Evolutionary conservation across 2,329 filamentous ascomycete genomes (phyloP), one percentile per base, ranked within the genome.

Genomic region (Scleromitrula shiraiana): DNA sequence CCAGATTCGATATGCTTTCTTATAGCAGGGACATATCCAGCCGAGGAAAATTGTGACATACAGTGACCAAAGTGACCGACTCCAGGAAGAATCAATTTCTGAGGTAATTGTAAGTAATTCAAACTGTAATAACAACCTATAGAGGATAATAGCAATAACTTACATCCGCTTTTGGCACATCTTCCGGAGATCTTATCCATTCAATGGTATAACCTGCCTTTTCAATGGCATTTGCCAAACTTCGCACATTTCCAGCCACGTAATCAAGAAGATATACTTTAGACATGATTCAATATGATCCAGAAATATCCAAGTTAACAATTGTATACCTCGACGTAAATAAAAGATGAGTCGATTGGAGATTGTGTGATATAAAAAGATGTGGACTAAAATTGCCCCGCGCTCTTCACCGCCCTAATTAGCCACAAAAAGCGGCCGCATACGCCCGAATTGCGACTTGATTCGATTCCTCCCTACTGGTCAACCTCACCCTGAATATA

Each of bases 61-160:
- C 93, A 98, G 73, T 98, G 89, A 52, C 93, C 93, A 62, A 97
- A 98, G 74, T 98, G 91, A 59, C 93, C 93, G 53, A 98, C 93
- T 51, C 93, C 93, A 5, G 93, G 93, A 22, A 98, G 78, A 56
- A 98, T 96, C 60, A 98, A 80, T 77, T 83, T 94, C 84, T 95
- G 42, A 40, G 46, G 15, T 17, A 7, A 1, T n/a, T 5, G 2
- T n/a, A 3, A 42, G 30, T 36, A 41, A 30, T 12, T 29, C 12
- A 8, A 19, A 2, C 15, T 20, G 29, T 1, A 2, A 4, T 1
- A 2, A 23, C 7, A 10, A 14, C 5, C 7, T 3, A 10, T 15
- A n/a, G 23, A 1, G 7, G 14, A 9, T 23, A 20, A 14, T n/a
- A n/a, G n/a, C n/a, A 24, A 29, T 10, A 36, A 63, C 72, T 59